Evolutionary conservation across 2,329 filamentous ascomycete genomes (phyloP), one percentile per base, ranked within the genome.

Genomic region (Phyllosticta paracitricarpa): DNA sequence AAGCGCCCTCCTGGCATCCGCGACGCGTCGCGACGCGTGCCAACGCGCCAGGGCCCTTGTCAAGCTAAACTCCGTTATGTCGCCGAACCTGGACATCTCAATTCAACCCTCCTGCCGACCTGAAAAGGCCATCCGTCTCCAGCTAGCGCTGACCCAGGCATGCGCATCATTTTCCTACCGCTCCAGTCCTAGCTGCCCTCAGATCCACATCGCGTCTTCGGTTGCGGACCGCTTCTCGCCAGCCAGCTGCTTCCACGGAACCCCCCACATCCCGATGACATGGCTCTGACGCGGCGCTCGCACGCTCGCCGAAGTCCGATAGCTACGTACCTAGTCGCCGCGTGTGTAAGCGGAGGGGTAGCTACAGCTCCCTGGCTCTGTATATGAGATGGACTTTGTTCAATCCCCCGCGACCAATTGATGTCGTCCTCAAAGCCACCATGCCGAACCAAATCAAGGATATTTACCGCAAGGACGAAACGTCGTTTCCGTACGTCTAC

Each of bases 401-500:
- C 14, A n/a, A n/a, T 48, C 24, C 17, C 1, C 10, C 40, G 26
- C 10, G 56, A 12, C 28, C 40, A 48, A n/a, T 48, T 19, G 6
- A 17, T n/a, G n/a, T n/a, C 40, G 19, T n/a, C 10, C 9, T 30
- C 28, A 8, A 30, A 33, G 51, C 54, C 52, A 54, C 24, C 24
- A 62, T 62, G 60, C 56, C 60, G 24, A 62, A 55, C 60, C 51
- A 68, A 57, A 65, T 74, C 60, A 70, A 71, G 63, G 69, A 74
- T 57, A 67, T 70, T 51, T 64, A 71, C 63, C 68, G 64, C 2
- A 61, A 74, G 10, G 71, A 75, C 68, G 66, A 70, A 17, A 65
- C 66, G 17, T 73, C 70, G 4, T 75, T 72, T 57, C 67, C 70
- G 2, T 82, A 82, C 69, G 73, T 83, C 19, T 22, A 75, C 65